Evolutionary conservation across 768 basidiomycete genomes (phyloP), one percentile per base, ranked within the genome.

Genomic region (Pilatotrama ljubarskyi): DNA sequence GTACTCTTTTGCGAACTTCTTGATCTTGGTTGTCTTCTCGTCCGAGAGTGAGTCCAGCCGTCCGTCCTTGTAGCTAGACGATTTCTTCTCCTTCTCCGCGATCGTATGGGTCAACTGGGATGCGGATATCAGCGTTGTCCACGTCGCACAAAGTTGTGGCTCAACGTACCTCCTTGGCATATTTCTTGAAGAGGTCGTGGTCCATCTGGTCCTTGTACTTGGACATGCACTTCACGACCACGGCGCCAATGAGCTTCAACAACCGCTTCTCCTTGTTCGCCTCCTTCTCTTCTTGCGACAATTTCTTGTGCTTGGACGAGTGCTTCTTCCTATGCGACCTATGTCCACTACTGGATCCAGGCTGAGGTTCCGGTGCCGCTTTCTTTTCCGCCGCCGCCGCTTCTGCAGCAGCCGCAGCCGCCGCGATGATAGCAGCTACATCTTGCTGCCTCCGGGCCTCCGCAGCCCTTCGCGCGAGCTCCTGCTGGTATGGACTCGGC

Each of bases 21-120:
- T 96, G 73, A 98, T 94, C 76, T 98, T 98, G 44, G 71, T 68
- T 20, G 82, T 76, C 71, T 98, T 98, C 64, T 98, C 95, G 4
- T 95, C 90, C 2, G 91, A 86, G 22, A 98, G 80, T 2, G 81
- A 40, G 2, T 93, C 90, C 14, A 96, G 80, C 53, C 82, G 82
- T 18, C 82, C 82, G n/a, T 89, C 86, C 57, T 80, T 82, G 69
- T 90, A 98, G 42, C 83, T 85, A 3, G 85, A 75, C 0, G 91
- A 91, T 72, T 94, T 96, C 74, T 96, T 96, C 79, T 99, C 96
- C 73, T 97, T 97, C 51, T 95, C 90, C n/a, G 87, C 81, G 57
- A 99, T 89, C 51, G 92, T 71, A 59, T 89, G 82, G 0, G 94
- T 94, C 61, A 97, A 78, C 95, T 97, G n/a, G 5, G 4, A 55